Evolutionary conservation across 2,329 filamentous ascomycete species (phyloP), one percentile per base, ranked within the genome.

Genomic region (Rugonectria rugulosa): DNA sequence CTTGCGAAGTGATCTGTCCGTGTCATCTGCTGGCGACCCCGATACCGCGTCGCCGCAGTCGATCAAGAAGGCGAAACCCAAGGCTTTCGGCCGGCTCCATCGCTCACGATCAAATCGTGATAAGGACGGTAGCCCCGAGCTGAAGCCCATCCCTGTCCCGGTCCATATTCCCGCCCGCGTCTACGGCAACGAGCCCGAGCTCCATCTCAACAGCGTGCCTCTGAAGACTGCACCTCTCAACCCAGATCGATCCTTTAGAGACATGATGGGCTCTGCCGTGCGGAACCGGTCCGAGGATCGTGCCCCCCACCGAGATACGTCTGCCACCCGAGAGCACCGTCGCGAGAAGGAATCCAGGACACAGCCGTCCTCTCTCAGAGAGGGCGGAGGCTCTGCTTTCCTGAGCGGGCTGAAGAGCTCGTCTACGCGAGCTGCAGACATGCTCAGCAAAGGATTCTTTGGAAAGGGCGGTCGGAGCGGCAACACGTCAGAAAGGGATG

Each of bases 381-480:
- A 89, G 41, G 86, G 82, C 42, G 86, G 66, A 9, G 66, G 87
- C 14, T 68, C 65, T n/a, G 56, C 42, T 15, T 68, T 68, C 29
- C 61, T 68, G 23, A 68, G 66, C 26, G 64, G 65, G 10, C 59
- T 68, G 6, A 65, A 63, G 48, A 68, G 59, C 43, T 64, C 62
- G 21, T 63, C 61, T 32, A 68, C 62, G n/a, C 64, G 64, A 17
- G 65, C 65, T 26, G 91, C 90, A 19, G 90, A 91, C 60, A 91
- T 92, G 67, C 85, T 94, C 59, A 88, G 90, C 62, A 94, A 92
- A 69, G 89, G 89, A 9, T 81, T 96, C 46, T 93, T 96, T 68
- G 90, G 90, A 56, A 95, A 95, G 73, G 81, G 88, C 62, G 83
- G 82, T 17, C 83, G 90, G 51, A 89, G 87, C 67, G 91, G 89